Evolutionary conservation across 106 monocot species (phyloP).

Genomic region (Agapanthus africanus): DNA sequence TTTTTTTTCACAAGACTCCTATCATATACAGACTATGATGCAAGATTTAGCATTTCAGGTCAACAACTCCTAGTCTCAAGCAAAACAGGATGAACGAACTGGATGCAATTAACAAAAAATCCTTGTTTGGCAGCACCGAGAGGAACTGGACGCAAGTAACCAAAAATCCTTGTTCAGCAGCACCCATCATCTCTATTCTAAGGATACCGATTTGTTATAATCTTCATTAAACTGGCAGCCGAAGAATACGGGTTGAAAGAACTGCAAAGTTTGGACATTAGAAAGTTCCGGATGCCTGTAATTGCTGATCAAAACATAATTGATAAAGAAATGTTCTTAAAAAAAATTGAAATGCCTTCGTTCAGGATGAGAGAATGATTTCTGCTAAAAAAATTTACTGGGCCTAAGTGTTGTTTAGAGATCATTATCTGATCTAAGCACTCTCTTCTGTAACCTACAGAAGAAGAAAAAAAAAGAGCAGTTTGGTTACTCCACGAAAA

Average conservation of each 20-base stretch:
- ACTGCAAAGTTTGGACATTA: not conserved
- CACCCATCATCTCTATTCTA: no score
- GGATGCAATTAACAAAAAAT: no score
- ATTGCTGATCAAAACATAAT: not conserved
- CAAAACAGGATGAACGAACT: no score
- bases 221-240: not conserved
- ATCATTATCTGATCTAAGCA: constrained; percentile 27
- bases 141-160: no score
- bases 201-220: no score
- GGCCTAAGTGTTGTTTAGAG: constrained; percentile 32
- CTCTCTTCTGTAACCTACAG: constrained; percentile 66
- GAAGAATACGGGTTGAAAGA: not conserved
- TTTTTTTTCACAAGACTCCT: no score
- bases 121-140: no score
- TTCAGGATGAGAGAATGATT: constrained; percentile 47
- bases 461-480: no score
- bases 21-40: no score
- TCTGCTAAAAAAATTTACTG: constrained; percentile 36
- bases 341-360: constrained; percentile 51
- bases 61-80: no score
- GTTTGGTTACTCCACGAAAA: not conserved
- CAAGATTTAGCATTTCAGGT: no score
- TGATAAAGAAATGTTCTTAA: not conserved
- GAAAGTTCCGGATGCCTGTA: not conserved
- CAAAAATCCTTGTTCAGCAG: no score